Base-by-base conservation (phyloP, 2,329 filamentous ascomycete species). In the Metarhizium brunneum region DNA sequence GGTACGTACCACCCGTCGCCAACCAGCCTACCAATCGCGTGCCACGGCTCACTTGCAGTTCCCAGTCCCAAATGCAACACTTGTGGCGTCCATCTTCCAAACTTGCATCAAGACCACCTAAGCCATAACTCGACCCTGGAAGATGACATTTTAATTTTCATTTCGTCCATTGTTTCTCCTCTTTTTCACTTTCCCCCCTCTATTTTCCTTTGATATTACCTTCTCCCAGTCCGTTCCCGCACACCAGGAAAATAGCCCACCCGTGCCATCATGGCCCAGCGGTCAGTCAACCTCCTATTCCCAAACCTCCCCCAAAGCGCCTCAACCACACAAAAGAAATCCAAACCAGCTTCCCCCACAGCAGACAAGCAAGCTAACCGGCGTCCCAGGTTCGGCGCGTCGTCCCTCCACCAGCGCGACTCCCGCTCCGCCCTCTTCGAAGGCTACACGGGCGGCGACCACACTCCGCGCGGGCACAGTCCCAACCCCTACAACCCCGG, bases 401-500 rank as follows among this genome's bases (percentile, higher is more conserved):
- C 84, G 50, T 80, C 79, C 61, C 81, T 90, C 59, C 87, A 90
- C 70, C 87, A 90, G 75, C 81, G 87, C 75, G 78, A 89, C 75
- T 80, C 83, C 65, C 77, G 87, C 66, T 86, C 82, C 67, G 84
- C 85, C 61, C 83, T 91, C 60, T 91, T 91, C 73, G 86, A 87
- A 62, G 84, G 85, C 63, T 91, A 57, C 47, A 48, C 43, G 38
- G 25, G 57, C 50, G 43, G 53, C 55, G 8, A 11, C 20, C n/a
- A 45, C 16, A 45, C 16, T 20, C 42, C 42, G 32, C 32, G 10
- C 32, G 7, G 32, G 32, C 18, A 47, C 43, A 47, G 43, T n/a
- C 43, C 43, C 43, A 47, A 47, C 43, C 43, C 43, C 43, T 25
- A 47, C 43, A 13, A 6, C 43, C 18, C 43, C 7, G 32, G 32